Evolutionary conservation across 352 stramenopile genomes (phyloP).

Genomic region (Blastocystis sp.): DNA sequence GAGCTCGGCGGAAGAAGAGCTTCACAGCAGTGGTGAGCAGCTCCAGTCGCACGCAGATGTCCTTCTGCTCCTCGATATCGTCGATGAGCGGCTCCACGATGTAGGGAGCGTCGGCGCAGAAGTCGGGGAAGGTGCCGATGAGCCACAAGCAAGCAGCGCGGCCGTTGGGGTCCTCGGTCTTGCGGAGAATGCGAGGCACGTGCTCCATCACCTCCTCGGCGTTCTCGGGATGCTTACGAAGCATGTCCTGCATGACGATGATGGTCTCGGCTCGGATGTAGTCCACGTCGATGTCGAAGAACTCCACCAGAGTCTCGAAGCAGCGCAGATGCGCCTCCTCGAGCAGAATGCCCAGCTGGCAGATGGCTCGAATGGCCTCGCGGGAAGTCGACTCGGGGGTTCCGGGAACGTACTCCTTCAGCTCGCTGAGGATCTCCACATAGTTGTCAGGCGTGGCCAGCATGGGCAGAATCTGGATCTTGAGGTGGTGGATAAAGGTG

Average conservation of each 20-base stretch:
- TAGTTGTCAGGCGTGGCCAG: slow-evolving; percentile 87
- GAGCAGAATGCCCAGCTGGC: slow-evolving; percentile 77
- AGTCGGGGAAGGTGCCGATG: slow-evolving; percentile 83
- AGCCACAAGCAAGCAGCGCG: slow-evolving; percentile 72
- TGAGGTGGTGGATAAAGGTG: slow-evolving; percentile 93
- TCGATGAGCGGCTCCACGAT: slow-evolving; percentile 87
- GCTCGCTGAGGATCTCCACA: slow-evolving; percentile 89
- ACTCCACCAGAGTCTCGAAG: slow-evolving; percentile 86
- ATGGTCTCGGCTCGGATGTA: slow-evolving; percentile 91
- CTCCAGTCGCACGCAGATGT: slow-evolving; percentile 81
- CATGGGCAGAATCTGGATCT: slow-evolving; percentile 88
- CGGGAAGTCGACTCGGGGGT: slow-evolving; percentile 84
- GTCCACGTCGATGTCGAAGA: slow-evolving; percentile 89
- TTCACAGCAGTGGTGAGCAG: slow-evolving; percentile 90
- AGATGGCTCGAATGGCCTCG: slow-evolving; percentile 84
- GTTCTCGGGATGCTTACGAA: slow-evolving; percentile 89
- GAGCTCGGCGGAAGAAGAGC: slow-evolving; percentile 93
- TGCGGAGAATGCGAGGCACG: slow-evolving; percentile 70
- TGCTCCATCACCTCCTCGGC: slow-evolving; percentile 81
- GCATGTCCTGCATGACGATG: slow-evolving; percentile 86
- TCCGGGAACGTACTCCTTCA: slow-evolving; percentile 91
- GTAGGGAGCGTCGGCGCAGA: slow-evolving; percentile 82
- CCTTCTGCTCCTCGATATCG: slow-evolving; percentile 74
- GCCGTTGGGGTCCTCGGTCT: slow-evolving; percentile 70
- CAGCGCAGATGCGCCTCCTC: slow-evolving; percentile 72